Percentiles rank a stretch among this genome's conserved stretches.
Conservation (phyloP, 2,329 filamentous ascomycete species). For the Trichophyton benhamiae region DNA sequence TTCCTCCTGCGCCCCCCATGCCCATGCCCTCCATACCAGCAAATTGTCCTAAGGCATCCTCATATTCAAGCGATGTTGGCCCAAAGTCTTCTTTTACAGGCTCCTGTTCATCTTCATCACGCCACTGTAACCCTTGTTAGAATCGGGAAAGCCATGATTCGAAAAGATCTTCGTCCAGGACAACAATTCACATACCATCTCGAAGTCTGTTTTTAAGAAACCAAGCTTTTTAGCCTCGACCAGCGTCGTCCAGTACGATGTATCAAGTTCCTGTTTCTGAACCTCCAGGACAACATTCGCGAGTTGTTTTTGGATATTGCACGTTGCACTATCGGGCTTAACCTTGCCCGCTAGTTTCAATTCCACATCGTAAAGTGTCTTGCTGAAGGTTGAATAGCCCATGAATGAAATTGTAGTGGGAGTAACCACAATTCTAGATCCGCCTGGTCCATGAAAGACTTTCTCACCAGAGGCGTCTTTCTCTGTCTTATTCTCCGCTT, state of each 20-base stretch:
- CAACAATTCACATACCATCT: slow-evolving; percentile 54
- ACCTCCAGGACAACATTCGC: slow-evolving; percentile 68
- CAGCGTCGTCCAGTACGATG: slow-evolving; percentile 90
- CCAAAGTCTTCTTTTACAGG: no score
- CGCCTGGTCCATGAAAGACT: slow-evolving; percentile 14
- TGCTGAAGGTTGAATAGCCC: slow-evolving; percentile 70
- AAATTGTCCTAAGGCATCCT: no score
- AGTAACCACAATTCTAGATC: slow-evolving; percentile 73
- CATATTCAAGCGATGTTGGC: no score
- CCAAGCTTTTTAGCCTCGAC: slow-evolving; percentile 77
- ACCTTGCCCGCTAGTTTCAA: slow-evolving; percentile 87
- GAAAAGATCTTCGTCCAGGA: no score
- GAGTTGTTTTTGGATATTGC: neutral
- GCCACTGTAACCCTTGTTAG: neutral
- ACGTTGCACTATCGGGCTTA: slow-evolving; percentile 65
- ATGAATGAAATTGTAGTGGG: slow-evolving; percentile 66
- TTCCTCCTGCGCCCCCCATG: slow-evolving; percentile 40
- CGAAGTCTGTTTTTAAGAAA: slow-evolving; percentile 97
- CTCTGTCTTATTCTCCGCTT: neutral
- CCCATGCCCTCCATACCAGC: no score
- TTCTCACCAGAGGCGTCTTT: neutral
- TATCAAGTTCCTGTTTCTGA: slow-evolving; percentile 90
- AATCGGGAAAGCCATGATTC: neutral
- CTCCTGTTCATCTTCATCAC: slow-evolving; percentile 24
- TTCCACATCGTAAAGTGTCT: slow-evolving; percentile 73